Conservation (phyloP, 306 rosid species). For the Amphicarpaea edgeworthii region DNA sequence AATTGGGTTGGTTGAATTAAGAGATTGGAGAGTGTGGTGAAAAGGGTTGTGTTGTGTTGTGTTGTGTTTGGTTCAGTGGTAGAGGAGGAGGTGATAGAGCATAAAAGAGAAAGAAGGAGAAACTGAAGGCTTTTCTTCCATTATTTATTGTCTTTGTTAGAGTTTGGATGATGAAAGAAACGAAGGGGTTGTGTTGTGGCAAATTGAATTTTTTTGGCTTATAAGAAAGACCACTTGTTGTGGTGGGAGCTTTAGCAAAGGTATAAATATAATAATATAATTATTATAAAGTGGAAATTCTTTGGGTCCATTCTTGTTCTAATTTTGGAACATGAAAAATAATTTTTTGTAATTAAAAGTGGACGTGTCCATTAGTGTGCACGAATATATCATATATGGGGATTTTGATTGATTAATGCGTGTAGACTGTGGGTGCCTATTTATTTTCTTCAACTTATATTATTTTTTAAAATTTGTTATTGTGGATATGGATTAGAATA, state of each 20-base stretch:
- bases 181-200: conserved; percentile 2
- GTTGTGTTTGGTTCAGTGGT: conserved; percentile 36
- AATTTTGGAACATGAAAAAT: conserved; percentile 12
- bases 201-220: conserved; percentile 39
- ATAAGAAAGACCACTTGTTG: conserved; percentile 40
- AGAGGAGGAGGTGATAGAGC: conserved; percentile 50
- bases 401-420: not conserved
- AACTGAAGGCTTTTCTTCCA: conserved; percentile 38
- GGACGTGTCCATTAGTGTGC: conserved; percentile 56
- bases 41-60: conserved; percentile 28
- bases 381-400: conserved; percentile 38
- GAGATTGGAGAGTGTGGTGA: not conserved
- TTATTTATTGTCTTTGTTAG: conserved; percentile 2
- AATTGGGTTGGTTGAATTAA: not conserved
- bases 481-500: conserved; percentile 34
- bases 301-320: not conserved
- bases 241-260: conserved; percentile 32
- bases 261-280: too few relatives aligned
- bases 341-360: conserved; percentile 31
- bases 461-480: not conserved
- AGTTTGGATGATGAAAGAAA: conserved; percentile 30
- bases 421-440: conserved; percentile 36
- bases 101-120: conserved; percentile 33
- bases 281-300: conserved; percentile 23
- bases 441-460: not conserved